Evolutionary conservation across 139 green algal species (phyloP), one percentile per base, ranked within the genome.

Genomic region (Haematococcus lacustris): DNA sequence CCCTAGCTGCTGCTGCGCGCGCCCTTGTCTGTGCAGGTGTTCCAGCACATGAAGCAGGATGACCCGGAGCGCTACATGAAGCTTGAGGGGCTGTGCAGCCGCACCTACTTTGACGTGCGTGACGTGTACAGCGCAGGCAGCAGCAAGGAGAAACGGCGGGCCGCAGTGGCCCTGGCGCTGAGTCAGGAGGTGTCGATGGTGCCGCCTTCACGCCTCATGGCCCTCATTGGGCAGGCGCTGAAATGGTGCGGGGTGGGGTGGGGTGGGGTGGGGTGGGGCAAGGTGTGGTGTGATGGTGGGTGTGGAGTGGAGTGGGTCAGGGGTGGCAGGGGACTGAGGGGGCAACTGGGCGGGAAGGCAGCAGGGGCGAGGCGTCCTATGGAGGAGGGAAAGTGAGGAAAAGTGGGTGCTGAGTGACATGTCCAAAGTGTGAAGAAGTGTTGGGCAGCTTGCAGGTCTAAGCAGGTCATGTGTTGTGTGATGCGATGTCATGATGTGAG

Each of bases 161-260:
- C 87, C 34, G 75, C 89, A 38, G 80, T 98, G 17, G 91, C 90
- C 0, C 78, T 94, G 38, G 68, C 82, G 0, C 68, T 98, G 25
- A 86, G 79, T 23, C 82, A 92, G 62, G 94, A 98, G 82, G 94
- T 97, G 13, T 78, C 80, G 39, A 89, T 93, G 65, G 93, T 97
- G 67, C 94, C 94, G 9, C 88, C 94, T 7, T 92, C 84, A 13
- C 80, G 94, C 2, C 86, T 98, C 38, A 96, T 98, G 93, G 88
- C 92, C 3, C 83, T 98, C 43, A 86, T 98, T 30, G 94, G 94
- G 1, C 93, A 98, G 80, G 92, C 94, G 6, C 83, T 98, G 25
- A 96, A 97, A 71, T 98, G 93, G 91, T 88, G 43, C n/a, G 75
- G 34, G 41, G n/a, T 38, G 2, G 71, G 3, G 6, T 76, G 62